Conservation (phyloP, 2,329 filamentous ascomycete genomes). For the Zelopaecilomyces penicillatus region DNA sequence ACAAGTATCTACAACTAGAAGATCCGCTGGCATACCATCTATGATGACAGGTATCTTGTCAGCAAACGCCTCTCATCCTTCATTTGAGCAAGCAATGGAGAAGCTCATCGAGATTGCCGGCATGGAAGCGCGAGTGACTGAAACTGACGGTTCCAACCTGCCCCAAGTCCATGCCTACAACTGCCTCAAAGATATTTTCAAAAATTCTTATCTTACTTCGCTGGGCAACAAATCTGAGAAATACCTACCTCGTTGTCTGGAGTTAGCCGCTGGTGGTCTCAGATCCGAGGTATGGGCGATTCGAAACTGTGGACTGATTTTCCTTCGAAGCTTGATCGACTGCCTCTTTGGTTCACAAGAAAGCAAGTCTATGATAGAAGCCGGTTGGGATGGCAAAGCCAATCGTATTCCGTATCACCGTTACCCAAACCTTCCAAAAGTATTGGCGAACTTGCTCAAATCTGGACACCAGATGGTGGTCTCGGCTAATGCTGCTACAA, state of each 20-base stretch:
- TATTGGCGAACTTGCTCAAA: constrained; percentile 55
- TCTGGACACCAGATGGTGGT: constrained; percentile 39
- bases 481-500: constrained; percentile 20
- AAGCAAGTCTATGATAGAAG: constrained; percentile 54
- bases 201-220: constrained; percentile 65
- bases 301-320: constrained; percentile 83
- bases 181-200: constrained; percentile 86
- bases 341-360: constrained; percentile 68
- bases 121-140: constrained; percentile 41
- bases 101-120: constrained; percentile 54
- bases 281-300: constrained; percentile 86
- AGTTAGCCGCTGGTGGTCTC: constrained; percentile 72
- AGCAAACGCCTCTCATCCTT: constrained; percentile 49
- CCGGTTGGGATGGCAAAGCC: constrained; percentile 55
- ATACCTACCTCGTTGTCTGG: constrained; percentile 64
- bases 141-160: constrained; percentile 57
- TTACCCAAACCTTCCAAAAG: constrained; percentile 55
- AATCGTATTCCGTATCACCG: constrained; percentile 61
- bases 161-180: constrained; percentile 94
- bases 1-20: constrained; percentile 73
- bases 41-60: constrained; percentile 75
- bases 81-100: constrained; percentile 57
- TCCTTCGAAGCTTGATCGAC: constrained; percentile 79
- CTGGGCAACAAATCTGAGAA: constrained; percentile 64
- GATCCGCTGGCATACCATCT: constrained; percentile 86